Evolutionary conservation across 73 alveolate genomes (phyloP), one percentile per base, ranked within the genome.

Genomic region (Blepharisma stoltei): DNA sequence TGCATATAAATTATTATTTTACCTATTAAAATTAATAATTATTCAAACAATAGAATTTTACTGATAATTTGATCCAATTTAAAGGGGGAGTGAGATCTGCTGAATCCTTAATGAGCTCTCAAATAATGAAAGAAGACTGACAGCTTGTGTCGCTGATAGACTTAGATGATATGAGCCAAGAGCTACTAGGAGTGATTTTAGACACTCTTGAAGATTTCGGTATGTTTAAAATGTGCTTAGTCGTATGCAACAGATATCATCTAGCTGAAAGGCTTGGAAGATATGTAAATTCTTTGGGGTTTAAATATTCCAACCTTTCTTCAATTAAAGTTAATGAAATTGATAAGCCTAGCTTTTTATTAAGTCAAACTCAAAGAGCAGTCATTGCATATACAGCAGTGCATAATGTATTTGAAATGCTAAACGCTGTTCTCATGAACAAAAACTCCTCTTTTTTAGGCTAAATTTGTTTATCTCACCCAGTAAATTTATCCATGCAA

Each of bases 191-290:
- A 27, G 78, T 90, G 71, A 82, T 93, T 6, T 78, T 93, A 23
- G 98, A 93, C 71, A 89, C 88, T 8, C 85, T 93, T 14, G 98
- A 93, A 70, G 68, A 90, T 66, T 93, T 80, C 83, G 94, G 91
- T 60, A 71, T 86, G 79, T 90, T 78, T 76, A 87, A 87, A 75
- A 81, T 93, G n/a, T 88, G 96, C 54, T 80, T 93, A 71, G 85
- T 93, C 73, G 90, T 93, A 75, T 93, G 98, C 86, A 93, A 93
- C 65, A 80, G 98, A 70, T 93, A 93, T 55, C 82, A 93, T 50
- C 65, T 93, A 53, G 84, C 84, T 25, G 93, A 93, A 46, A 76
- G 89, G 68, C 76, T 90, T n/a, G 95, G 97, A 6, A 86, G 96
- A 70, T 92, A 85, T 71, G 54, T 92, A 41, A 66, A 78, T 7